Base-by-base conservation (phyloP, 192 early-diverging fungal species). In the Entomortierella lignicola region DNA sequence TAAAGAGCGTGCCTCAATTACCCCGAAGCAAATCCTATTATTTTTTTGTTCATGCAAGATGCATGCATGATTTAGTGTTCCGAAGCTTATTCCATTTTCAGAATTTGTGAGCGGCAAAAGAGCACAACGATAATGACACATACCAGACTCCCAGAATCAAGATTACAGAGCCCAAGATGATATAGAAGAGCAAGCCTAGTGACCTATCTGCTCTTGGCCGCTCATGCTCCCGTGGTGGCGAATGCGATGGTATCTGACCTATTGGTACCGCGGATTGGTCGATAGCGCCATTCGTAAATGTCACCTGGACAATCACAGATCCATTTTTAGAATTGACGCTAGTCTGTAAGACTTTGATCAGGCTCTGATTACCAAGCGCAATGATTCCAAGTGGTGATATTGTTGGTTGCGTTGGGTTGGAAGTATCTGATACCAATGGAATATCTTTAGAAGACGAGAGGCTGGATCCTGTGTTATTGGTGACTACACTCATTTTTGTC, bases 131-230 rank as follows among this genome's bases (percentile, higher is more conserved):
- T n/a, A n/a, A n/a, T n/a, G n/a, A n/a, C n/a, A n/a, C 62, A 44
- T 69, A 79, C 75, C 75, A 79, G 51, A 70, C n/a, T 47, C 75
- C 68, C 18, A 79, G 55, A 39, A 79, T 70, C 48, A 79, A 55
- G 41, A 66, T 63, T 0, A 79, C 63, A 10, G 68, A 70, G 18
- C 67, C 75, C 29, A 70, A 30, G 11, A 66, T 66, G 8, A 79
- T 69, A 67, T 67, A 79, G 21, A 79, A 69, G 37, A 79, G 66
- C 17, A 79, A 5, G 10, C 75, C 75, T 17, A 79, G 37, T 0
- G 75, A 79, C 12, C 55, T 42, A 41, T 79, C 75, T 0, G 67
- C 63, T 1, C 8, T 56, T 0, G 67, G 75, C 13, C 62, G 32
- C 11, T 65, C 56, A 20, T 48, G 20, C 2, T 0, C 39, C 0